Base-by-base conservation (phyloP, 139 green algal genomes). In the Chlorella sp. region DNA sequence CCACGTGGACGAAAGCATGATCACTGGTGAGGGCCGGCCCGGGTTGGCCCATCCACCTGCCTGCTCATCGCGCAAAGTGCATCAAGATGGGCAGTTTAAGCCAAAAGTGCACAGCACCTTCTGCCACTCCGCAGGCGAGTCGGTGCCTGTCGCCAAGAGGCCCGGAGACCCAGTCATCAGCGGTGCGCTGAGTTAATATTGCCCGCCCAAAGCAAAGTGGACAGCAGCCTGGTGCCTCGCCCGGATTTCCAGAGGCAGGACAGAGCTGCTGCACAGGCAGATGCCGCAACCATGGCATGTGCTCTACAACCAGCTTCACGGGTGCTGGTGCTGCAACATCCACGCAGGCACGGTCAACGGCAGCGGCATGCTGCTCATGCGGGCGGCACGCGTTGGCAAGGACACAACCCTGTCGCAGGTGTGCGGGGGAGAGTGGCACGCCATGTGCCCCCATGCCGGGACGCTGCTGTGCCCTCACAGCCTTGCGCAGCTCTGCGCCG, bases 1-100 rank as follows among this genome's bases (percentile, higher is more conserved):
- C 30, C 91, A 96, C 85, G 89, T 98, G 46, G 94, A 99, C 73
- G 97, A 99, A 87, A 87, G 90, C 84, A 98, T 99, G 96, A 89
- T 99, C 60, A 99, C 95, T 24, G 97, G 69, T 82, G 48, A 5
- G 73, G 26, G 7, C 20, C 13, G n/a, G n/a, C 8, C 2, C 36
- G 32, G 14, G 17, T 40, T 40, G 64, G n/a, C n/a, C n/a, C n/a
- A n/a, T n/a, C n/a, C n/a, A n/a, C n/a, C n/a, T n/a, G n/a, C n/a
- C n/a, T n/a, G n/a, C n/a, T n/a, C n/a, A n/a, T n/a, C n/a, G n/a
- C n/a, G n/a, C n/a, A n/a, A n/a, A n/a, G n/a, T n/a, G n/a, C n/a
- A n/a, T n/a, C n/a, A n/a, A n/a, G n/a, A n/a, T n/a, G n/a, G n/a
- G n/a, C n/a, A n/a, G n/a, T n/a, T n/a, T n/a, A n/a, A n/a, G n/a